Evolutionary conservation across 129 eudicot genomes (phyloP).

Genomic region (Gnaphalium uliginosum): DNA sequence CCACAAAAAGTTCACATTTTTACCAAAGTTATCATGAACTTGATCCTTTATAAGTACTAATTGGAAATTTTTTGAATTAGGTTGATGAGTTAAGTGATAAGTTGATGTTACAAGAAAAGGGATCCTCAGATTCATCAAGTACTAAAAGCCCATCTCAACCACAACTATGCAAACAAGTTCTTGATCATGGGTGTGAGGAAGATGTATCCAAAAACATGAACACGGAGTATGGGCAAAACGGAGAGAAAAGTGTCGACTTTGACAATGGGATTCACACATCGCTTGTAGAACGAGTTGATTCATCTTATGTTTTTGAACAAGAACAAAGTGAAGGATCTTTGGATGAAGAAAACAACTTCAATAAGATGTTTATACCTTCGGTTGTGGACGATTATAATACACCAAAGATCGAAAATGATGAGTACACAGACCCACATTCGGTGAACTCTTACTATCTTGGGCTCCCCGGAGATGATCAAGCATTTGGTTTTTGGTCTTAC

Average conservation of each 20-base stretch:
- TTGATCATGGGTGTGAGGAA: slow-evolving; percentile 30
- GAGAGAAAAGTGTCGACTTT: slow-evolving; percentile 36
- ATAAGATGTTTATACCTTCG: slow-evolving; percentile 30
- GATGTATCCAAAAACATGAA: slow-evolving; percentile 29
- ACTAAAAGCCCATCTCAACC: slow-evolving; percentile 35
- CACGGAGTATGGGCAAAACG: not conserved
- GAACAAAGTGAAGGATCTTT: slow-evolving; percentile 65
- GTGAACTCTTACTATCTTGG: slow-evolving; percentile 57
- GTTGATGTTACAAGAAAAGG: slow-evolving; percentile 50
- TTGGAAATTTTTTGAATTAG: slow-evolving; percentile 31
- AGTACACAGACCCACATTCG: slow-evolving; percentile 29
- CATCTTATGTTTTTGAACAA: slow-evolving; percentile 55
- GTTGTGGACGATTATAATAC: slow-evolving; percentile 24
- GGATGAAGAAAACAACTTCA: slow-evolving; percentile 61
- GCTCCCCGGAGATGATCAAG: slow-evolving; percentile 62
- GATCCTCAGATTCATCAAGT: slow-evolving; percentile 33
- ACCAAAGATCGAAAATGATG: slow-evolving; percentile 39
- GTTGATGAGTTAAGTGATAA: slow-evolving; percentile 58
- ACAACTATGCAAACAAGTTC: slow-evolving; percentile 27
- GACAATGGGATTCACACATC: slow-evolving; percentile 41
- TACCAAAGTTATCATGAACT: not conserved
- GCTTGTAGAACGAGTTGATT: slow-evolving; percentile 55
- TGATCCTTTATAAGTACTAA: not conserved
- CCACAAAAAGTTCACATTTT: not conserved
- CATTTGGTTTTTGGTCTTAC: slow-evolving; percentile 69